phyloP scores from a whole-genome alignment of 495 filamentous ascomycete genomes.

The Annulohypoxylon maeteangense region DNA sequence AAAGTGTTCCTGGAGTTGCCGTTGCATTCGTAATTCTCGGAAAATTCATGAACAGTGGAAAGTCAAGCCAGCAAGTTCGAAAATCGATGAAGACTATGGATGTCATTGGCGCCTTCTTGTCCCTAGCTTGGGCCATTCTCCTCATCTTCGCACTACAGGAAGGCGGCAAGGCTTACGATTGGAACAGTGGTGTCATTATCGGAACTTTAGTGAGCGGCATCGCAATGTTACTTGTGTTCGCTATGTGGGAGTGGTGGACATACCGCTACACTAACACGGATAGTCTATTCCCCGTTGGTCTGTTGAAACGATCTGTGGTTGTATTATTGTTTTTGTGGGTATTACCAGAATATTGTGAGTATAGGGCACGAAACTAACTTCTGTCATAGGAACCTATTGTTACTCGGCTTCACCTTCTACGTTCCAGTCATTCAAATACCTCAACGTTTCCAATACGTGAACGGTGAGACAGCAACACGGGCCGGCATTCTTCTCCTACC shows the following conservation, averaged over 20 bases:
- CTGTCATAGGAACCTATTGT: constrained; percentile 5
- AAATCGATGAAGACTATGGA: constrained; percentile 3
- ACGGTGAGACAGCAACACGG: constrained; percentile 22
- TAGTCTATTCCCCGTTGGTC: constrained; percentile 22
- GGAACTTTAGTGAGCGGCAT: constrained; percentile 18
- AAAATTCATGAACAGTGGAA: constrained; percentile 1
- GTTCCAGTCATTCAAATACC: constrained; percentile 27
- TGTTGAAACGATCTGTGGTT: constrained; percentile 24
- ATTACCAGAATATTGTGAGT: not conserved
- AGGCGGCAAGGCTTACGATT: constrained; percentile 1
- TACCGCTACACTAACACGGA: constrained; percentile 19
- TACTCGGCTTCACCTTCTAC: constrained; percentile 28
- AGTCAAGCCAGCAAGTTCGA: constrained; percentile 3
- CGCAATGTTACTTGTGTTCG: constrained; percentile 18
- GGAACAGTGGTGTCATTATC: constrained; percentile 19
- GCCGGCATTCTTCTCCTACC: constrained; percentile 29
- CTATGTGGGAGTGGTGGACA: constrained; percentile 22
- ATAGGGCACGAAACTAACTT: not conserved
- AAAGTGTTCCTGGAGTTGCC: not conserved
- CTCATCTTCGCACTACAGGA: not conserved
- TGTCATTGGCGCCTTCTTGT: not conserved
- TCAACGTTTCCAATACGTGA: constrained; percentile 29
- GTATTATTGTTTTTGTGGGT: constrained; percentile 26
- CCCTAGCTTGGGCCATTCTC: constrained; percentile 2
- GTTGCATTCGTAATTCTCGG: not conserved